A percentile compares a stretch with the other conserved stretches of the same genome.
These are phyloP conservation scores for Apiospora hydei DNA, from an alignment of 2,329 filamentous ascomycete genomes.

Conservation along the genomic window DNA sequence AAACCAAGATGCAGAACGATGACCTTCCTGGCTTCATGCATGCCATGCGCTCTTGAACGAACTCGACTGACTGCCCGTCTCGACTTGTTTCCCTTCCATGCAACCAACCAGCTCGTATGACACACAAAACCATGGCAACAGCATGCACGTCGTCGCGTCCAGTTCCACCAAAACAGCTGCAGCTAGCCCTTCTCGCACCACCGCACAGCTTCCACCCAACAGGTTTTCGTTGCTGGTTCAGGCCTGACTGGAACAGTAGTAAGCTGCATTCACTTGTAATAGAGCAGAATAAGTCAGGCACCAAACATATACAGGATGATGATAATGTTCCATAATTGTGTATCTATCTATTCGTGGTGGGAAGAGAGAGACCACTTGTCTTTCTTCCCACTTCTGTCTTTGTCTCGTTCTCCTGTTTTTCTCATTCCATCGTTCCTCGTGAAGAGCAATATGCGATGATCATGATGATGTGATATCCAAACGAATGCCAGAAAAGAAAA, in stretches of 20 bases:
- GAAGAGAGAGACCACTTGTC: not conserved
- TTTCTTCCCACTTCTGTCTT: not conserved
- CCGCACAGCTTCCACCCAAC: not conserved
- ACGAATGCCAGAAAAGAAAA: conserved; percentile 15
- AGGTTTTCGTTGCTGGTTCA: not conserved
- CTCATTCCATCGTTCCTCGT: conserved; percentile 5
- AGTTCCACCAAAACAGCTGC: not conserved
- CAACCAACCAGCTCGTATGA: not conserved
- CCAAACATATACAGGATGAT: not conserved
- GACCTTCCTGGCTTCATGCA: not conserved
- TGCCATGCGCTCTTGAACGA: not conserved
- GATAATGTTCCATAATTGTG: not conserved
- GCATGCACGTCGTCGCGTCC: conserved; percentile 1
- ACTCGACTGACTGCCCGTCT: not conserved
- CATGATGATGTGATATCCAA: not conserved
- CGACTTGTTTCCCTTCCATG: not conserved
- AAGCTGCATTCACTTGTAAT: not conserved
- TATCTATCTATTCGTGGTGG: not conserved
- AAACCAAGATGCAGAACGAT: not conserved
- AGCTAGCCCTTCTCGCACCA: not conserved
- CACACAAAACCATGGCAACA: not conserved
- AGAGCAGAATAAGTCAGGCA: not conserved
- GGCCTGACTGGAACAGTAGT: not conserved
- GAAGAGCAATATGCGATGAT: not conserved
- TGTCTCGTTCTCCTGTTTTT: not conserved